Percentiles rank a stretch among this genome's conserved stretches.
Evolutionary conservation across 768 basidiomycete species (phyloP).

Genomic region (Russula dissimulans): DNA sequence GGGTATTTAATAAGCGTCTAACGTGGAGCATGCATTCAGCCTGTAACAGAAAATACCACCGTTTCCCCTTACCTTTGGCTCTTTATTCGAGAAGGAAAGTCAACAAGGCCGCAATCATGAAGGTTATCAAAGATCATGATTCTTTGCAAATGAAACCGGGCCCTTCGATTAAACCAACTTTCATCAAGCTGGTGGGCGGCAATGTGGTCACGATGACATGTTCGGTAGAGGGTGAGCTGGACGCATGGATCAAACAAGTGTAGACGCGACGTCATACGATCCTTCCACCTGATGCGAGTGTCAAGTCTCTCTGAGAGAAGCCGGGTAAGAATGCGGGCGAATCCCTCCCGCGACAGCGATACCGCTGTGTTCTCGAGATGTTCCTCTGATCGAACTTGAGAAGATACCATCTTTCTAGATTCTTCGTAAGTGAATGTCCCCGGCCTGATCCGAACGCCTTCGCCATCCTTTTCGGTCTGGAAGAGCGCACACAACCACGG

Average conservation of each 20-base stretch:
- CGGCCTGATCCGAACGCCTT: background rate
- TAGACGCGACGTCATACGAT: background rate
- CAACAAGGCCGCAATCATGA: background rate
- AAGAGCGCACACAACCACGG: slow-evolving; percentile 7
- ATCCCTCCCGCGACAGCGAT: background rate
- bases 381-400: background rate
- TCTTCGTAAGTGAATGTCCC: background rate
- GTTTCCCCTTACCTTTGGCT: background rate
- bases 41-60: background rate
- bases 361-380: background rate
- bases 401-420: too few relatives aligned
- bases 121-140: slow-evolving; percentile 37
- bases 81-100: background rate
- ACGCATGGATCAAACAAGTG: slow-evolving; percentile 8
- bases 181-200: slow-evolving; percentile 28
- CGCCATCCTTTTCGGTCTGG: slow-evolving; percentile 3
- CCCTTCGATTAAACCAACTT: slow-evolving; percentile 33
- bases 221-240: slow-evolving; percentile 27
- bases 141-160: slow-evolving; percentile 40
- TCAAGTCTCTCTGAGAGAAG: slow-evolving; percentile 1
- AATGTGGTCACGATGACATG: slow-evolving; percentile 29
- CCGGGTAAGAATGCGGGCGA: background rate
- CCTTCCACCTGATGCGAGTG: background rate
- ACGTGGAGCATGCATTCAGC: background rate
- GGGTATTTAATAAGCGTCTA: slow-evolving; percentile 4